Percentiles rank a stretch among this genome's conserved stretches.
phyloP scores from a whole-genome alignment of 75 land plant species.

The Cupressus sempervirens region DNA sequence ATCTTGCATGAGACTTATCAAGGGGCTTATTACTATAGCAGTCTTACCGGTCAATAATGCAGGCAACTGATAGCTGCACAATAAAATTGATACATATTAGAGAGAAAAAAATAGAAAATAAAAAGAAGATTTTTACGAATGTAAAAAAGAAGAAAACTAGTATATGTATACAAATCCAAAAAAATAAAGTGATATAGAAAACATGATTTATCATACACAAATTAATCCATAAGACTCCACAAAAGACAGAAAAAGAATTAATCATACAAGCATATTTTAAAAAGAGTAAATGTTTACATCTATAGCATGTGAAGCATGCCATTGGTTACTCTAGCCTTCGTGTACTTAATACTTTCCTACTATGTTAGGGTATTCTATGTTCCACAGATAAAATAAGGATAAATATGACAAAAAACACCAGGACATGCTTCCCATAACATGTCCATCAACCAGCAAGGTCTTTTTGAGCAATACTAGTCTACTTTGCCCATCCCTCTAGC shows the following conservation, averaged over 20 bases:
- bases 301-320: background rate
- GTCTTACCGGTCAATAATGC: constrained; percentile 62
- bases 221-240: no score
- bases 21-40: constrained; percentile 76
- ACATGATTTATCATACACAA: background rate
- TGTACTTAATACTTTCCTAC: background rate
- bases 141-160: background rate
- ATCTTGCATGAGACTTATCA: constrained; percentile 87
- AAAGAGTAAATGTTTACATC: background rate
- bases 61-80: constrained; percentile 73
- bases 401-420: no score
- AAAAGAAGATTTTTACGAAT: background rate
- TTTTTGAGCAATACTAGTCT: no score
- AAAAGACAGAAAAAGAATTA: no score
- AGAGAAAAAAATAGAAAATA: background rate
- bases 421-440: no score
- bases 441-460: no score
- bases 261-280: no score
- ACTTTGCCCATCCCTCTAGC: no score
- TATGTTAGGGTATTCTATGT: background rate
- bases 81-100: background rate
- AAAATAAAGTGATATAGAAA: background rate
- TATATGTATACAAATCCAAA: background rate
- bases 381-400: no score
- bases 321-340: background rate